Conservation (phyloP, 805 yeast species). For the Clavispora santaluciae region DNA sequence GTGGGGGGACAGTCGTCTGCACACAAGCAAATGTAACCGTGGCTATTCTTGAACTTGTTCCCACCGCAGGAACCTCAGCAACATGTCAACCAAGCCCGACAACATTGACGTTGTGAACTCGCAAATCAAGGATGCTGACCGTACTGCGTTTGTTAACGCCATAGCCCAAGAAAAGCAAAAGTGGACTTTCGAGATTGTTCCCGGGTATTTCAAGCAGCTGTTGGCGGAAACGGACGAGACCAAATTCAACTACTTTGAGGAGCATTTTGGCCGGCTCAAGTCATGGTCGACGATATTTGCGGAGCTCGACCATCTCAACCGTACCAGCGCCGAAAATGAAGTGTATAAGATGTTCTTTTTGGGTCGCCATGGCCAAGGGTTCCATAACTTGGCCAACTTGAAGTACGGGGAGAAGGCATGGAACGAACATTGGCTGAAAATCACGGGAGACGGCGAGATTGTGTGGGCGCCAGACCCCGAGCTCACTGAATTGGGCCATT, state of each 20-base stretch:
- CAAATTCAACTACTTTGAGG: conserved; percentile 37
- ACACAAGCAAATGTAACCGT: neutral
- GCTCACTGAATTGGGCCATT: conserved; percentile 42
- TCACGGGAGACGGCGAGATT: conserved; percentile 42
- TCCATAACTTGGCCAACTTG: conserved; percentile 44
- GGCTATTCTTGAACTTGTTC: neutral
- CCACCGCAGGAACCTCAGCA: neutral
- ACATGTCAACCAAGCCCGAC: conserved; percentile 18
- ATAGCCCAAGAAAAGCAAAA: conserved; percentile 3
- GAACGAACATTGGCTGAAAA: conserved; percentile 42
- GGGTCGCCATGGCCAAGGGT: conserved; percentile 54
- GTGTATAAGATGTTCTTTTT: conserved; percentile 42
- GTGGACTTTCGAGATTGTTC: conserved; percentile 39
- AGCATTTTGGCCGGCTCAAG: conserved; percentile 38
- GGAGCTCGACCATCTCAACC: conserved; percentile 34
- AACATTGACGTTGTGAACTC: conserved; percentile 29
- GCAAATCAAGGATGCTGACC: conserved; percentile 18
- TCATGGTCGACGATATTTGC: conserved; percentile 18
- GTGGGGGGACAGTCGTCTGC: neutral
- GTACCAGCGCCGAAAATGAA: conserved; percentile 19
- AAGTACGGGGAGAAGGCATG: conserved; percentile 43
- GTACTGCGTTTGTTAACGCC: conserved; percentile 12
- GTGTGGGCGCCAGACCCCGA: conserved; percentile 52
- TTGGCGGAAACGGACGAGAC: conserved; percentile 36
- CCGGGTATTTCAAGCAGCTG: conserved; percentile 43